These are phyloP conservation scores for Paxillus ammoniavirescens DNA, from an alignment of 768 basidiomycete genomes.

Conservation along the genomic window DNA sequence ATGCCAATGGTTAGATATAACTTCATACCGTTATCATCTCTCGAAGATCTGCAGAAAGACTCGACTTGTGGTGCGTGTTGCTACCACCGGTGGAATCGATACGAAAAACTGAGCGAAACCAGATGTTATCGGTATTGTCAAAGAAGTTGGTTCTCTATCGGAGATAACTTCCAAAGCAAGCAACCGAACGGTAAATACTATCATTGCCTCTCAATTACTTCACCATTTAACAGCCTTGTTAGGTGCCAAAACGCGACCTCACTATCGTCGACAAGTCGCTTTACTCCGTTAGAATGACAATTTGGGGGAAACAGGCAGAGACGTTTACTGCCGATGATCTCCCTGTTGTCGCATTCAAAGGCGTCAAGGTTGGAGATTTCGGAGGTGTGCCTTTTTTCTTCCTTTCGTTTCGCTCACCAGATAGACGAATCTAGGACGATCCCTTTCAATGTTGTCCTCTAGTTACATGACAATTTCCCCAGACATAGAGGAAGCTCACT, in stretches of 20 bases:
- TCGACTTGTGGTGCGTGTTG: conserved; percentile 67
- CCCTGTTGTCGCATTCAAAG: conserved; percentile 90
- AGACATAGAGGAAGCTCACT: conserved; percentile 86
- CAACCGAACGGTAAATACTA: conserved; percentile 47
- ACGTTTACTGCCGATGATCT: conserved; percentile 56
- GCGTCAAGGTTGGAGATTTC: conserved; percentile 91
- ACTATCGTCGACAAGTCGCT: conserved; percentile 82
- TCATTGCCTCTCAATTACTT: background rate
- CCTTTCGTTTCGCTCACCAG: conserved; percentile 2
- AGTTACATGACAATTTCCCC: conserved; percentile 85
- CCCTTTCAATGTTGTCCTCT: conserved; percentile 78
- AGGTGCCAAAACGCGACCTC: conserved; percentile 90
- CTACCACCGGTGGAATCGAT: background rate
- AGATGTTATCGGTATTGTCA: conserved; percentile 90
- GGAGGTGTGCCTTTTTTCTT: conserved; percentile 49
- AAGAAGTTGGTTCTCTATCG: conserved; percentile 65
- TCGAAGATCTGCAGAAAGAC: conserved; percentile 73
- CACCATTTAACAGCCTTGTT: conserved; percentile 5
- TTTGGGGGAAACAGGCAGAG: conserved; percentile 97
- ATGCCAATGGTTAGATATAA: conserved; percentile 84
- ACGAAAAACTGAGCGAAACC: background rate
- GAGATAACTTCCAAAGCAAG: conserved; percentile 77
- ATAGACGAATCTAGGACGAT: conserved; percentile 54
- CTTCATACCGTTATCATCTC: conserved; percentile 63
- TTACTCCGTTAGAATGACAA: conserved; percentile 77